phyloP scores from a whole-genome alignment of 352 stramenopile species.

The Blastocystis sp. region DNA sequence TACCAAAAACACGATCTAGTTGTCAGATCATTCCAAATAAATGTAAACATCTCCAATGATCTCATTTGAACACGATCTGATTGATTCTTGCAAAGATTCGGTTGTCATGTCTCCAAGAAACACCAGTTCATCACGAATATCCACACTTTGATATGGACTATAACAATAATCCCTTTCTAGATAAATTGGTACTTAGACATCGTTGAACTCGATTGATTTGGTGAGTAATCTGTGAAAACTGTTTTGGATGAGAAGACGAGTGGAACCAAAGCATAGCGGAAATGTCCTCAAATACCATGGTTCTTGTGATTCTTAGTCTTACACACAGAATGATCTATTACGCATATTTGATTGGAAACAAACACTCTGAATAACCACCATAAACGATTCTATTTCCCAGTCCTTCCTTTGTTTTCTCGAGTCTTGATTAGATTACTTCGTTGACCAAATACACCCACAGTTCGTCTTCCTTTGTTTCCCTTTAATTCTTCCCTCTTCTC shows the following conservation, averaged over 20 bases:
- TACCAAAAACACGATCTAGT: constrained; percentile 55
- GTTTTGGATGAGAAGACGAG: not conserved
- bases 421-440: not conserved
- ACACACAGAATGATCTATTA: no score
- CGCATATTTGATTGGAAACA: no score
- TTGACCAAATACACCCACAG: not conserved
- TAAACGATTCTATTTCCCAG: no score
- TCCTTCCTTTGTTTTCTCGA: no score
- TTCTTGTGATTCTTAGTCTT: no score
- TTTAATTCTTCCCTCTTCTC: not conserved
- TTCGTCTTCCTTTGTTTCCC: no score
- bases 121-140: constrained; percentile 56
- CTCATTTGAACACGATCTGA: constrained; percentile 19
- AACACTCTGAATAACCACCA: no score
- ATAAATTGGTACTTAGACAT: constrained; percentile 20
- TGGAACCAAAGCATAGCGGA: not conserved
- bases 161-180: not conserved
- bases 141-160: constrained; percentile 44
- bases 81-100: not conserved
- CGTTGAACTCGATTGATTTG: not conserved
- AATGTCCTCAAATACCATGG: not conserved
- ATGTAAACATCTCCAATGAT: constrained; percentile 4
- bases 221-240: not conserved
- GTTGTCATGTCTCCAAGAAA: constrained; percentile 27
- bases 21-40: not conserved